Percentiles rank a stretch among this genome's conserved stretches.
Evolutionary conservation across 805 yeast species (phyloP).

Genomic region (Ogataea methylovora): DNA sequence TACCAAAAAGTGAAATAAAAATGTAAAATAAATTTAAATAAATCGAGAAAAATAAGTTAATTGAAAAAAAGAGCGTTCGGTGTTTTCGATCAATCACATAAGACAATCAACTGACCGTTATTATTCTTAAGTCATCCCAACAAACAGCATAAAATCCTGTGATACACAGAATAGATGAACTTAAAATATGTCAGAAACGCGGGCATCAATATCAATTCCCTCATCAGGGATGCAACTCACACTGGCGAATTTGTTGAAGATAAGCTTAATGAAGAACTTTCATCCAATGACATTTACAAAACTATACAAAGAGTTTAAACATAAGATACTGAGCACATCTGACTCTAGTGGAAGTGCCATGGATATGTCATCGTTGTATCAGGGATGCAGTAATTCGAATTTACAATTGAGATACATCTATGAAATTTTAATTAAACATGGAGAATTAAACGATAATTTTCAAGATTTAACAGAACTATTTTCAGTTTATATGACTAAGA

Average conservation of each 20-base stretch:
- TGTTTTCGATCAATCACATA: too few relatives aligned
- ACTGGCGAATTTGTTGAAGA: constrained; percentile 13
- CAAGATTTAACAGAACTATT: constrained; percentile 18
- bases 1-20: too few relatives aligned
- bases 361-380: constrained; percentile 13
- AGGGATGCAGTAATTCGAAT: constrained; percentile 7
- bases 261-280: constrained; percentile 15
- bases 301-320: constrained; percentile 20
- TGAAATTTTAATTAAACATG: constrained; percentile 19
- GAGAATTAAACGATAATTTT: constrained; percentile 11
- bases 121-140: too few relatives aligned
- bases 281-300: constrained; percentile 19
- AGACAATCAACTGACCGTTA: too few relatives aligned
- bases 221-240: constrained; percentile 13
- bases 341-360: constrained; percentile 2
- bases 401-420: constrained; percentile 20
- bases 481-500: constrained; percentile 7
- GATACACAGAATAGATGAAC: too few relatives aligned
- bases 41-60: too few relatives aligned
- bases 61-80: too few relatives aligned
- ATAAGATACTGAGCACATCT: constrained; percentile 4
- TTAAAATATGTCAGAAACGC: too few relatives aligned
- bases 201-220: constrained; percentile 11
- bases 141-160: too few relatives aligned
- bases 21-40: too few relatives aligned